Evolutionary conservation across 1,284 basidiomycete genomes (phyloP).

Genomic region (Marasmius oreades): DNA sequence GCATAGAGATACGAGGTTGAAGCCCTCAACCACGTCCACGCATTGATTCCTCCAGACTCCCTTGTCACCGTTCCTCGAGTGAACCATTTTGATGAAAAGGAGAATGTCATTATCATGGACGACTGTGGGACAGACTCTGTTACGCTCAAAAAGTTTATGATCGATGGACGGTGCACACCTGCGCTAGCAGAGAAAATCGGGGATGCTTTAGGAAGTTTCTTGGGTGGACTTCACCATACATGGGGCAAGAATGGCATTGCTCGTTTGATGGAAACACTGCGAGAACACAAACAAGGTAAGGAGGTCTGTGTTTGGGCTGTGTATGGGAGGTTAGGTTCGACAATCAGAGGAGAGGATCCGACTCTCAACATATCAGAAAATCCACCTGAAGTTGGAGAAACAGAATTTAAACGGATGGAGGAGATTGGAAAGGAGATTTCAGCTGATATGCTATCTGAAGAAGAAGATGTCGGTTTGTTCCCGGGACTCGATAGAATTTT

Average conservation of each 20-base stretch:
- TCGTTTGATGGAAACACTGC: slow-evolving; percentile 32
- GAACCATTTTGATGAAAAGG: slow-evolving; percentile 44
- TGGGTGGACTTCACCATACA: slow-evolving; percentile 40
- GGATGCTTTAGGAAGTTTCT: slow-evolving; percentile 45
- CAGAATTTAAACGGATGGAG: slow-evolving; percentile 34
- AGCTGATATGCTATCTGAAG: slow-evolving; percentile 31
- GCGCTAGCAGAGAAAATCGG: slow-evolving; percentile 43
- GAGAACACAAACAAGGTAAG: slow-evolving; percentile 38
- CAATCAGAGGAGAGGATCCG: slow-evolving; percentile 33
- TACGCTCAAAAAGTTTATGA: slow-evolving; percentile 49
- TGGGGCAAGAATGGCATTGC: slow-evolving; percentile 31
- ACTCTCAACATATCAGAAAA: slow-evolving; percentile 36
- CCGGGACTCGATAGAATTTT: no score
- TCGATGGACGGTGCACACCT: slow-evolving; percentile 30
- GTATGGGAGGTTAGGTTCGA: slow-evolving; percentile 34
- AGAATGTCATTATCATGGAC: slow-evolving; percentile 55
- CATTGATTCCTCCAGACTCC: slow-evolving; percentile 28
- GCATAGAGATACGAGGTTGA: slow-evolving; percentile 46
- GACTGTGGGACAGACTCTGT: slow-evolving; percentile 43
- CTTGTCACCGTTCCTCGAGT: slow-evolving; percentile 46
- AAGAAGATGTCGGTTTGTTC: slow-evolving; percentile 32
- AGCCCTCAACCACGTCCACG: slow-evolving; percentile 39
- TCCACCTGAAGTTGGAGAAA: slow-evolving; percentile 32
- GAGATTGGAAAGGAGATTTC: slow-evolving; percentile 32
- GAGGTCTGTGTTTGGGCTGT: slow-evolving; percentile 33